A percentile compares a stretch with the other conserved stretches of the same genome.
These are phyloP conservation scores for Cyclostephanos invisitatus DNA, from an alignment of 108 stramenopile genomes.

Conservation along the genomic window DNA sequence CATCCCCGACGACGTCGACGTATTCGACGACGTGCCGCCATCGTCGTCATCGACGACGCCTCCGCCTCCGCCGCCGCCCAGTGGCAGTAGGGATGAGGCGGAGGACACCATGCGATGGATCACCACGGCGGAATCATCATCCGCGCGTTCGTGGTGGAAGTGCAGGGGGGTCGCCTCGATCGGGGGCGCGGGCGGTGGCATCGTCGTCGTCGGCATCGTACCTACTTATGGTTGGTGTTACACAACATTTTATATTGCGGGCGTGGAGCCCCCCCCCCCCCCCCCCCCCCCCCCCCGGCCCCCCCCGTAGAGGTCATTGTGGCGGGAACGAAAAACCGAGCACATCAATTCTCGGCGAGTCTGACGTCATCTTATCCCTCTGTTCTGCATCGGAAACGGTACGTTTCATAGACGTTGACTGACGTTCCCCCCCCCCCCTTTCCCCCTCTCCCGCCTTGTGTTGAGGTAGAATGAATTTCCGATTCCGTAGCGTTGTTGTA, in stretches of 20 bases:
- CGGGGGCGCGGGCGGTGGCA: background rate
- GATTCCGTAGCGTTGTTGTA: no score
- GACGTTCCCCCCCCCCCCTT: background rate
- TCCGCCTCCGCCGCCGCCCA: no score
- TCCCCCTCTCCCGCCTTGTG: no score
- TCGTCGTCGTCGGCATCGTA: no score
- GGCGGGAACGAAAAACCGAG: no score
- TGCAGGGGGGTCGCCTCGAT: background rate
- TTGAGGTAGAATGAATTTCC: no score
- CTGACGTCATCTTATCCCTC: background rate
- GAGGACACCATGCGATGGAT: slow-evolving; percentile 1
- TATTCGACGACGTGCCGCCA: background rate
- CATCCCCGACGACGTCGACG: background rate
- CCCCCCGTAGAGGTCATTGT: no score
- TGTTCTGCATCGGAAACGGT: background rate
- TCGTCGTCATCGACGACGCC: background rate
- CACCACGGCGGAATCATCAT: no score
- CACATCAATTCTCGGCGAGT: background rate
- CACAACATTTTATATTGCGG: no score
- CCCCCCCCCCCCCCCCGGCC: no score
- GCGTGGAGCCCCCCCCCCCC: no score
- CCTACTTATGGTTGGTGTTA: no score
- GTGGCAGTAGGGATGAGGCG: slow-evolving; percentile 8
- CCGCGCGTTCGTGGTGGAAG: background rate
- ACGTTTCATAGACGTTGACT: background rate